Evolutionary conservation across 495 filamentous ascomycete genomes (phyloP), one percentile per base, ranked within the genome.

Genomic region (Pseudoneurospora amorphoporcata): DNA sequence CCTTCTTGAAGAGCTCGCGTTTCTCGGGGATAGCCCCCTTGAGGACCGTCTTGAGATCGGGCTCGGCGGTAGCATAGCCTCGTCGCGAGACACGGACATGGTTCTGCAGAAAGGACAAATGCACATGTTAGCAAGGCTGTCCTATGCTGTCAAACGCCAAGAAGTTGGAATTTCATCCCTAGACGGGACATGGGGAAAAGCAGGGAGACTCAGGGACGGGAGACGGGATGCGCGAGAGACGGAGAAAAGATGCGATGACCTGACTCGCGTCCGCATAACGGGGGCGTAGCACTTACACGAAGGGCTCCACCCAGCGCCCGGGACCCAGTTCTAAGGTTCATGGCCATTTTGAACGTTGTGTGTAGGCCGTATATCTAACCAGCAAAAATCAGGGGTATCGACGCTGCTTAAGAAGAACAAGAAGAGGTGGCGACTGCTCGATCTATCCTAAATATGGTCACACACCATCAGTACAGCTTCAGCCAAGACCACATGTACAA

Each of bases 1-100:
- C 91, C 81, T 93, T 90, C 82, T 96, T 93, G 71, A 98, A 84
- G 8, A 95, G 90, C 79, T 97, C 95, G 47, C 94, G 90, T 84
- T 99, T 99, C 68, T 88, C 92, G 35, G 95, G 95, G 75, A 99
- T 97, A 69, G 88, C 87, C 75, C 91, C 88, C 75, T 88, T 91
- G 69, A 99, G 86, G 37, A 92, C 91, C 38, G 90, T 84, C 82
- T 98, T 98, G 79, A 98, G 89, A 77, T 95, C 92, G 73, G 90
- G 92, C 78, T 98, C 94, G 42, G 90, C 84, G 70, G 91, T 87
- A 39, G 92, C 88, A 81, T 93, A 93, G 73, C 73, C 81, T 75
- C 89, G 84, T 37, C 74, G 71, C 1, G 75, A 53, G 45, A 72
- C 38, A 68, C 75, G 77, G 37, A 76, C 71, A 72, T 79, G 75